Base-by-base conservation (phyloP, 2,329 filamentous ascomycete genomes). In the Cordyceps cicadae region DNA sequence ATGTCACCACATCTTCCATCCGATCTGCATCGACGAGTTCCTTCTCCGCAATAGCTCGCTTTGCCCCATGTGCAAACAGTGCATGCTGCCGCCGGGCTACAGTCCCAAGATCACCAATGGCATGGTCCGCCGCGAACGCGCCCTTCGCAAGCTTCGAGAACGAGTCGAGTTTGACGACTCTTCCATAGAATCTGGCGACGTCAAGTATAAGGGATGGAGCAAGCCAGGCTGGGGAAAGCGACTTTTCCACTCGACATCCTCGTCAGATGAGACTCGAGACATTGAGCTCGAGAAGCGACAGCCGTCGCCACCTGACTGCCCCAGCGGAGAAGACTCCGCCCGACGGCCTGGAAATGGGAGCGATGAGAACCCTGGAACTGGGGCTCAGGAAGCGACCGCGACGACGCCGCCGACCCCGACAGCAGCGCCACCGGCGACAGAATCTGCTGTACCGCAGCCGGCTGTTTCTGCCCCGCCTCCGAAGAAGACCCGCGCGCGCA, bases 1-100 rank as follows among this genome's bases (percentile, higher is more conserved):
- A 0, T 99, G 94, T 67, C 86, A 88, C 0, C 94, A 99, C 71
- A 93, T 97, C 61, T 99, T 92, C 73, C 93, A 99, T 66, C 88
- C 90, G 0, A 87, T 89, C 65, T 99, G 94, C 69, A 92, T 97
- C 64, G 92, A 97, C 69, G 83, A 87, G 24, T 96, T 94, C 67
- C 78, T 97, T 14, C 80, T 82, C 49, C 81, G 86, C 59, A 87
- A 88, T 69, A 95, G 89, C 70, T 95, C 90, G 19, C 79, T 97
- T 2, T 99, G 94, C 69, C 93, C 94, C 0, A 79, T 96, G 67
- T 99, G 94, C 78, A 97, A 96, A 72, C 84, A 87, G 63, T 89
- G 84, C 54, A 90, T 92, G 68, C 75, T 97, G 1, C 92, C 92
- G 7, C 68, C 71, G 66, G 76, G 90, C 0, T 84, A 84, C 67